phyloP scores from a whole-genome alignment of 2,329 filamentous ascomycete genomes.

The Cladosporium oxysporum region DNA sequence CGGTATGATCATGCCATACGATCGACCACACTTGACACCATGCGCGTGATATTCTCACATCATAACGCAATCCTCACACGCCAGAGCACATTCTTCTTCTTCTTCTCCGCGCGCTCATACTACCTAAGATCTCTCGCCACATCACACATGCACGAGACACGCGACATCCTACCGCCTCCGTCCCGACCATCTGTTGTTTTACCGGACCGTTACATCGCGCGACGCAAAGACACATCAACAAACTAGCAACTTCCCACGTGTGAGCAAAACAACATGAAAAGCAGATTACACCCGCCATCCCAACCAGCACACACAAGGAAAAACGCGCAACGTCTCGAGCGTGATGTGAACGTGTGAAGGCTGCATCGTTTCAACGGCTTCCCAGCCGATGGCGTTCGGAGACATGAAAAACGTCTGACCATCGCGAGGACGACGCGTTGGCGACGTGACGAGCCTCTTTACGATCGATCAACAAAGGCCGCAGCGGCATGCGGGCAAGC shows the following conservation, averaged over 20 bases:
- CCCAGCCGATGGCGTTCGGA: neutral
- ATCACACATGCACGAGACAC: neutral
- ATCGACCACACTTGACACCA: neutral
- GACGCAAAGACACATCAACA: neutral
- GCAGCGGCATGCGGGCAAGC: neutral
- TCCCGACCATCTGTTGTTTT: neutral
- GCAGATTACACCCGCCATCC: neutral
- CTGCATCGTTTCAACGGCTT: neutral
- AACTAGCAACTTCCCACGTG: neutral
- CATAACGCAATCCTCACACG: neutral
- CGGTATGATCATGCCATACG: neutral
- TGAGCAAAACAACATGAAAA: neutral
- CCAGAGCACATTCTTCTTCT: neutral
- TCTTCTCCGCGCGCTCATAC: neutral
- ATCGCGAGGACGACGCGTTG: neutral
- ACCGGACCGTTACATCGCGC: neutral
- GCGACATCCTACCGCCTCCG: neutral
- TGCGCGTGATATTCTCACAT: neutral
- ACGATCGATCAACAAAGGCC: neutral
- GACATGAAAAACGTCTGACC: neutral
- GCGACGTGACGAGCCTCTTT: neutral
- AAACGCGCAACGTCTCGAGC: neutral
- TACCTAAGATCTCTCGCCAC: neutral
- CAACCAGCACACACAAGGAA: neutral
- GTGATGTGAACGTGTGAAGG: neutral